Conservation (phyloP, 2,329 filamentous ascomycete species). For the Scedosporium boydii region DNA sequence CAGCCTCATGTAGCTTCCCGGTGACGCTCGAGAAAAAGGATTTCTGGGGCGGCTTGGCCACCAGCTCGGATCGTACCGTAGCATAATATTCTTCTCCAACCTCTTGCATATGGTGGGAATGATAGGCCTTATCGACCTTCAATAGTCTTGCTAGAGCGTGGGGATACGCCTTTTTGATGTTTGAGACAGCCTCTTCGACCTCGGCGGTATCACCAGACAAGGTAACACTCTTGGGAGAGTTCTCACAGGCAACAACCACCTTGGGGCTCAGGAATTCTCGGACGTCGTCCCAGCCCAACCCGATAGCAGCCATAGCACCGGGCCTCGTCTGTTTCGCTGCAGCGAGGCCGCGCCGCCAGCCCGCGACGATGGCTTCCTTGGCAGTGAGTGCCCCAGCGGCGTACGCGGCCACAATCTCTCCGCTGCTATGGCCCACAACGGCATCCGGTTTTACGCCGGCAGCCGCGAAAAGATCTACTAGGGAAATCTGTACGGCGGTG, state of each 20-base stretch:
- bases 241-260: slow-evolving; percentile 26
- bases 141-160: slow-evolving; percentile 23
- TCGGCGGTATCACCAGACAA: slow-evolving; percentile 20
- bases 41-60: too few relatives aligned
- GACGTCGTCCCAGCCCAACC: neutral
- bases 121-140: slow-evolving; percentile 30
- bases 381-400: slow-evolving; percentile 18
- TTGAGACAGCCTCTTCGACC: slow-evolving; percentile 12
- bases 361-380: slow-evolving; percentile 16
- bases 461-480: slow-evolving; percentile 31
- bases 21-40: slow-evolving; percentile 4
- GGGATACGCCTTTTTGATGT: slow-evolving; percentile 11
- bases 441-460: slow-evolving; percentile 28
- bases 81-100: neutral
- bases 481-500: slow-evolving; percentile 36
- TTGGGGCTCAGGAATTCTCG: slow-evolving; percentile 1
- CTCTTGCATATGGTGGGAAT: slow-evolving; percentile 19
- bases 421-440: slow-evolving; percentile 36
- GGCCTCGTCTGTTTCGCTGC: slow-evolving; percentile 6
- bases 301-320: slow-evolving; percentile 21
- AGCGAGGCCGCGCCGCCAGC: slow-evolving; percentile 21
- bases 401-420: slow-evolving; percentile 39
- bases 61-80: neutral
- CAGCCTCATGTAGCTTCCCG: neutral
- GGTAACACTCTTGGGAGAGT: slow-evolving; percentile 25